These are phyloP conservation scores for Haematococcus lacustris DNA, from an alignment of 139 green algal genomes.

Conservation along the genomic window DNA sequence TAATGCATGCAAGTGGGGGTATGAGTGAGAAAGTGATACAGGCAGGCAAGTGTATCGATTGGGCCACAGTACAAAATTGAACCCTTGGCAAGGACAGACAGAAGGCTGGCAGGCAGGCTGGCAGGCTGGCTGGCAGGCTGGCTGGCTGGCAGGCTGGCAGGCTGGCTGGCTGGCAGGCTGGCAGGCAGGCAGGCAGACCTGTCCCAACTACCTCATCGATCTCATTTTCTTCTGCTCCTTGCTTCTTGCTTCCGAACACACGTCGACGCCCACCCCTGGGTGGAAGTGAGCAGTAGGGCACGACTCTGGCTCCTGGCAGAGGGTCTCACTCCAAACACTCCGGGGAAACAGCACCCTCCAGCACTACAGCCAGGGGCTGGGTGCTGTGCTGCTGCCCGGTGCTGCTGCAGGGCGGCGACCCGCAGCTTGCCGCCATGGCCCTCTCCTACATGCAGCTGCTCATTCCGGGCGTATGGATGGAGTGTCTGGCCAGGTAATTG, in stretches of 20 bases:
- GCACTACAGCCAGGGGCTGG: not conserved
- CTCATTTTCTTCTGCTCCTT: too few species aligned
- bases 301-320: not conserved
- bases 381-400: not conserved
- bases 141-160: not conserved
- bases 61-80: too few species aligned
- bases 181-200: too few species aligned
- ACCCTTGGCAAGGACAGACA: too few species aligned
- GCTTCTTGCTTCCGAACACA: too few species aligned
- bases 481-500: constrained; percentile 30
- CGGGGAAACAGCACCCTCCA: not conserved
- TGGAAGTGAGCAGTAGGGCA: not conserved
- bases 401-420: constrained; percentile 13
- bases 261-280: too few species aligned
- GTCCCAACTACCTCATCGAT: too few species aligned
- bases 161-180: not conserved
- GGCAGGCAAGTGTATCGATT: not conserved
- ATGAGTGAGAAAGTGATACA: not conserved
- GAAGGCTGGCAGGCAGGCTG: not conserved
- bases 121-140: not conserved
- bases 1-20: not conserved
- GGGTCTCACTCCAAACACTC: not conserved
- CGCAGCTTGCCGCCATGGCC: constrained; percentile 18
- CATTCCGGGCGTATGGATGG: constrained; percentile 40
- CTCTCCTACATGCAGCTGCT: constrained; percentile 28